Evolutionary conservation across 805 yeast species (phyloP).

Genomic region (Ogataea glucozyma): DNA sequence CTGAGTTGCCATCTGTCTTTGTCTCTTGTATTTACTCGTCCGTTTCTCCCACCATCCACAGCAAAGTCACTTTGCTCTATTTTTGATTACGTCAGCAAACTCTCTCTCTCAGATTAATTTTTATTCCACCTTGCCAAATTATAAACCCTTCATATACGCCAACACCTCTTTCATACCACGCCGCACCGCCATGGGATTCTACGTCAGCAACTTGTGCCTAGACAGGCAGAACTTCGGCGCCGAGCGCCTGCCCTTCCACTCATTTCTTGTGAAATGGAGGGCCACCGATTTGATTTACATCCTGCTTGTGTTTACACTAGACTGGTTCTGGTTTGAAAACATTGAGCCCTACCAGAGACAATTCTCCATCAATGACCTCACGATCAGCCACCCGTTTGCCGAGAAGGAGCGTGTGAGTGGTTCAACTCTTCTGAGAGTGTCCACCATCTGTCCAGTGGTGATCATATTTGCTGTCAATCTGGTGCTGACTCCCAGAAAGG

Average conservation of each 20-base stretch:
- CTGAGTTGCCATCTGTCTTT: too few species aligned
- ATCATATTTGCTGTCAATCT: conserved; percentile 36
- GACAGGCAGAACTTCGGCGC: conserved; percentile 34
- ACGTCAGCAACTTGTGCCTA: conserved; percentile 20
- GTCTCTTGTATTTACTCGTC: not conserved
- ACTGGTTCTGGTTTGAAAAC: conserved; percentile 28
- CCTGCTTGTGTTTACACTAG: conserved; percentile 22
- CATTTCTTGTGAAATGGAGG: conserved; percentile 28
- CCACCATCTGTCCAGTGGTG: conserved; percentile 50
- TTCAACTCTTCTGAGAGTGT: conserved; percentile 51
- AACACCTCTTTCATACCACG: too few species aligned
- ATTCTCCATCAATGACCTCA: conserved; percentile 71
- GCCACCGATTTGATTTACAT: conserved; percentile 29
- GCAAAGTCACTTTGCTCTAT: too few species aligned
- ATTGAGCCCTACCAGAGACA: conserved; percentile 73
- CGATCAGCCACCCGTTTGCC: conserved; percentile 81
- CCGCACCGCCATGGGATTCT: conserved; percentile 13
- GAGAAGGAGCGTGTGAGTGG: conserved; percentile 69
- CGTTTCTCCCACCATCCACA: not conserved
- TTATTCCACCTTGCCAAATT: too few species aligned
- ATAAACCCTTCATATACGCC: too few species aligned
- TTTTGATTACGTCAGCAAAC: not conserved
- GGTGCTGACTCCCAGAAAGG: conserved; percentile 47
- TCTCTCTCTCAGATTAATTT: too few species aligned
- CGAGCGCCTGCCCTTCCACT: conserved; percentile 21